These are phyloP conservation scores for Diaporthe nobilis DNA, from an alignment of 2,329 filamentous ascomycete genomes.

Conservation along the genomic window DNA sequence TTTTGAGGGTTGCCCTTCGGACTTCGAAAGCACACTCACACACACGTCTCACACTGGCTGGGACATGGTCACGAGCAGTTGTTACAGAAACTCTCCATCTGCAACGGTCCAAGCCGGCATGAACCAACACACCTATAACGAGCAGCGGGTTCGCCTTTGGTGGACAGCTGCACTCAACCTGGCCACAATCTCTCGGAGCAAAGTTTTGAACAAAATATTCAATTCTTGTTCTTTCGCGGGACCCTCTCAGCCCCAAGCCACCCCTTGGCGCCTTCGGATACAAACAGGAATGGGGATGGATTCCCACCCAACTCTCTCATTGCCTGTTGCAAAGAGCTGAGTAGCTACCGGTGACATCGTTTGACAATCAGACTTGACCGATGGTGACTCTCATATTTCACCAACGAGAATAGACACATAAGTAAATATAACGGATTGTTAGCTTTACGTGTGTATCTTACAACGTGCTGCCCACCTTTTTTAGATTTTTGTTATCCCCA, in stretches of 20 bases:
- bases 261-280: not conserved
- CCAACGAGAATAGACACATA: not conserved
- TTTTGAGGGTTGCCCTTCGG: not conserved
- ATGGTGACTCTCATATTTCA: not conserved
- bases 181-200: not conserved
- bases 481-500: not conserved
- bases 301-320: not conserved
- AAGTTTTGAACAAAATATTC: not conserved
- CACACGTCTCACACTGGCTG: not conserved
- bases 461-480: not conserved
- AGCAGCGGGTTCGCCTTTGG: not conserved
- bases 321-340: not conserved
- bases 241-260: not conserved
- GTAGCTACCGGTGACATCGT: not conserved
- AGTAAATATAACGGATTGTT: not conserved
- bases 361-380: not conserved
- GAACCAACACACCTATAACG: not conserved
- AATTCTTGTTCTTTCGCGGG: not conserved
- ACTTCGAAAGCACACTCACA: not conserved
- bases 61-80: not conserved
- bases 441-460: not conserved
- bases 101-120: not conserved
- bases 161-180: constrained; percentile 10
- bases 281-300: not conserved
- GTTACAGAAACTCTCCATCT: not conserved